Percentiles rank a stretch among this genome's conserved stretches.
Conservation (phyloP, 495 filamentous ascomycete species). For the Paragyromitra xinjiangensis region DNA sequence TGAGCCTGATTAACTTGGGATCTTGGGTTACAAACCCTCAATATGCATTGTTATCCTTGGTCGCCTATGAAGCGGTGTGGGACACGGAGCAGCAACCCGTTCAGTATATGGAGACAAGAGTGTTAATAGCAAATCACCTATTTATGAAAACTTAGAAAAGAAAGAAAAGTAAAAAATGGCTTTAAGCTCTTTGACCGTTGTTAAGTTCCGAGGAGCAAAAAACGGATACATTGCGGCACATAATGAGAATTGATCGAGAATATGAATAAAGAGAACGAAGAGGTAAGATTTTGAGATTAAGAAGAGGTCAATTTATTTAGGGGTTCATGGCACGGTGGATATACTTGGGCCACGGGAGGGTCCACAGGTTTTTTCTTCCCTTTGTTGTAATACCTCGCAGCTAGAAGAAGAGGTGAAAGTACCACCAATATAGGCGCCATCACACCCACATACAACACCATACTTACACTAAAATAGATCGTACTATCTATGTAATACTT, state of each 20-base stretch:
- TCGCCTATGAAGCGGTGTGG: neutral
- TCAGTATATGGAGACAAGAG: neutral
- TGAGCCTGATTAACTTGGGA: neutral
- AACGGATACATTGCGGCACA: neutral
- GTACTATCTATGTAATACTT: slow-evolving; percentile 1
- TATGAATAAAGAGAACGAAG: neutral
- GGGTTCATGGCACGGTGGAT: neutral
- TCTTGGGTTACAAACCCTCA: neutral
- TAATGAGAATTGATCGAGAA: neutral
- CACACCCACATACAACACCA: neutral
- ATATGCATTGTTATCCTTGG: neutral
- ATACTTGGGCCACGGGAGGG: neutral
- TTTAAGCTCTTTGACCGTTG: neutral
- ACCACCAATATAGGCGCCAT: neutral
- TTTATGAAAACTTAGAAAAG: neutral
- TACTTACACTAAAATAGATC: neutral
- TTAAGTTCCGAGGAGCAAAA: neutral
- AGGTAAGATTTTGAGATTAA: neutral
- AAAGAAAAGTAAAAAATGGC: neutral
- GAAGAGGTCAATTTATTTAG: neutral
- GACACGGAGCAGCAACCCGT: neutral
- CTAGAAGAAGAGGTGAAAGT: neutral
- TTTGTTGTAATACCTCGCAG: neutral
- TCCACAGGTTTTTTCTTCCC: neutral
- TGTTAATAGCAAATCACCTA: neutral